Percentiles rank a stretch among this genome's conserved stretches.
Evolutionary conservation across 2,329 filamentous ascomycete genomes (phyloP).

Genomic region (Elsinoe fawcettii): DNA sequence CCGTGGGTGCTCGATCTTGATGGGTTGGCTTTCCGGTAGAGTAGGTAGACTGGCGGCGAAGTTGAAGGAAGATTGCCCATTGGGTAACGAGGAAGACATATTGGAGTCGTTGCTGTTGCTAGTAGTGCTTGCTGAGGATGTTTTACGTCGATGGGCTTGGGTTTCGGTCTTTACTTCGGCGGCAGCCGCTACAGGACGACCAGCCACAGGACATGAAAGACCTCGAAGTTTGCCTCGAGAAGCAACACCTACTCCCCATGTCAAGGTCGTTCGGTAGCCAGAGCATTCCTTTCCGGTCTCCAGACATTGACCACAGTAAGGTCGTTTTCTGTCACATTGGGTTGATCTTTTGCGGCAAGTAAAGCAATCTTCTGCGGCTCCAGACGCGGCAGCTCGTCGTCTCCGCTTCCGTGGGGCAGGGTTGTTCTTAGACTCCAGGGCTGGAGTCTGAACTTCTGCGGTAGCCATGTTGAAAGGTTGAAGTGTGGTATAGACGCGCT

Average conservation of each 20-base stretch:
- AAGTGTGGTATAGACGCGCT: neutral
- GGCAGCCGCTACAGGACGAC: slow-evolving; percentile 14
- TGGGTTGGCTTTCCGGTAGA: slow-evolving; percentile 8
- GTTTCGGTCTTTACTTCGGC: slow-evolving; percentile 21
- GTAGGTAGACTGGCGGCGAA: slow-evolving; percentile 12
- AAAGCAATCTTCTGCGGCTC: slow-evolving; percentile 92
- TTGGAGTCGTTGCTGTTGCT: slow-evolving; percentile 9
- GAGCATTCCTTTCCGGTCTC: slow-evolving; percentile 88
- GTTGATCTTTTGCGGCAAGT: slow-evolving; percentile 75
- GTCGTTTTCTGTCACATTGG: slow-evolving; percentile 83
- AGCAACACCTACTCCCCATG: slow-evolving; percentile 92
- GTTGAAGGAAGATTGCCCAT: slow-evolving; percentile 1
- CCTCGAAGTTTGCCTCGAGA: slow-evolving; percentile 91
- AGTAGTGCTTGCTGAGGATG: slow-evolving; percentile 17
- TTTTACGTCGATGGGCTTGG: slow-evolving; percentile 22
- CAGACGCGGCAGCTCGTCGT: slow-evolving; percentile 79
- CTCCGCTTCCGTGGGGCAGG: slow-evolving; percentile 55
- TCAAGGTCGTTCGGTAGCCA: slow-evolving; percentile 93
- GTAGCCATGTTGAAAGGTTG: neutral
- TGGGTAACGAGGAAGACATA: neutral
- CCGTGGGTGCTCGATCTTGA: slow-evolving; percentile 15
- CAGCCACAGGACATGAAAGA: slow-evolving; percentile 61
- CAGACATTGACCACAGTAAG: slow-evolving; percentile 91
- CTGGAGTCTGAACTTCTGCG: slow-evolving; percentile 12
- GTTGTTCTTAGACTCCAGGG: slow-evolving; percentile 16